A percentile compares a stretch with the other conserved stretches of the same genome.
Evolutionary conservation across 306 rosid species (phyloP).

Genomic region (Abrus pulchellus): DNA sequence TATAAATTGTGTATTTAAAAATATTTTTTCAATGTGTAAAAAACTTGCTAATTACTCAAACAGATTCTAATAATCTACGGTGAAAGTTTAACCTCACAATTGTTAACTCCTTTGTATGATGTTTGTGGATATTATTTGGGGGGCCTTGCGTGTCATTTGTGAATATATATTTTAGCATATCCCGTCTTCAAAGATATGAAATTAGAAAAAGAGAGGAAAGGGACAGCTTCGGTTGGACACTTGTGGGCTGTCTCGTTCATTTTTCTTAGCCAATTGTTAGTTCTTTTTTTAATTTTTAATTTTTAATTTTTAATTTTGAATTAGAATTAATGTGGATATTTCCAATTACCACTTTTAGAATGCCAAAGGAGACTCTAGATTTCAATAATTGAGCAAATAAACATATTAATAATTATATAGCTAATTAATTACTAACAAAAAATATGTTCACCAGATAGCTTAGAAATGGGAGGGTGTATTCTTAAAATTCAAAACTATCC

Average conservation of each 20-base stretch:
- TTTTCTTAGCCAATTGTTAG: background rate
- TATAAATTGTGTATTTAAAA: no score
- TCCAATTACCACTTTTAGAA: slow-evolving; percentile 13
- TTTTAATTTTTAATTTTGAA: background rate
- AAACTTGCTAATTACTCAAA: no score
- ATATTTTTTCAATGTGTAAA: no score
- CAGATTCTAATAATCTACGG: no score
- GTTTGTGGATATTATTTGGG: background rate
- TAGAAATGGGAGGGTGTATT: background rate
- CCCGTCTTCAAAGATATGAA: slow-evolving; percentile 2
- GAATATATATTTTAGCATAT: background rate
- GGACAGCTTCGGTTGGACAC: slow-evolving; percentile 9
- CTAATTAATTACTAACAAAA: no score
- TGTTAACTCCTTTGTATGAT: background rate
- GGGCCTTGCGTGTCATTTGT: slow-evolving; percentile 1
- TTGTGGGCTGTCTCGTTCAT: background rate
- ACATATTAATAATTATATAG: background rate
- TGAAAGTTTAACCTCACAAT: no score
- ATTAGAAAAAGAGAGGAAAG: background rate
- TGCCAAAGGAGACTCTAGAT: background rate
- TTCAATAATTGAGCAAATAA: slow-evolving; percentile 27
- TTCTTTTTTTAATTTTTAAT: background rate
- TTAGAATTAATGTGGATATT: background rate
- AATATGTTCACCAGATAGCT: background rate
- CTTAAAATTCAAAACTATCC: background rate